Percentiles rank a stretch among this genome's conserved stretches.
Conservation (phyloP, 768 basidiomycete genomes). For the Termitomyces sp. region DNA sequence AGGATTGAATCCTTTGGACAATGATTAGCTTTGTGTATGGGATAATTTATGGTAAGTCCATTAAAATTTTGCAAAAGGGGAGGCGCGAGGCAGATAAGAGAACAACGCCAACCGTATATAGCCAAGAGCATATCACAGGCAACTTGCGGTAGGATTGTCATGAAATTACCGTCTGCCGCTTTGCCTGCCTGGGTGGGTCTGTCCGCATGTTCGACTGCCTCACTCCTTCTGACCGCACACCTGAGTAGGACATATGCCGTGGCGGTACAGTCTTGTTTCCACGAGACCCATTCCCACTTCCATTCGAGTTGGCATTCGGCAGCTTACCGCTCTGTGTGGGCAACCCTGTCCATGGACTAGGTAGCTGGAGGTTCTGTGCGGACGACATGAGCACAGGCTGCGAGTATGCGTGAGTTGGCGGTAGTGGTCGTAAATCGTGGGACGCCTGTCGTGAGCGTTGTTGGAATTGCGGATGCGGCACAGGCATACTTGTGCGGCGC, state of each 20-base stretch:
- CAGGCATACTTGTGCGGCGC: constrained; percentile 23
- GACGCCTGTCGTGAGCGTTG: constrained; percentile 13
- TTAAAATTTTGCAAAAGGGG: not conserved
- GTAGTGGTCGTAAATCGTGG: constrained; percentile 16
- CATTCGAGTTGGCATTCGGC: constrained; percentile 19
- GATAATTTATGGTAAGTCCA: constrained; percentile 10
- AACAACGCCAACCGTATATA: constrained; percentile 2
- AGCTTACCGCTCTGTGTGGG: constrained; percentile 33
- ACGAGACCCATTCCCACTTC: constrained; percentile 3
- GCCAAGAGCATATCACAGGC: not conserved
- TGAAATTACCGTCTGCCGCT: constrained; percentile 15
- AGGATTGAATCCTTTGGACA: not conserved
- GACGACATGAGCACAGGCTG: constrained; percentile 23
- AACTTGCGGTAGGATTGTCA: not conserved
- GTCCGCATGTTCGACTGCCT: constrained; percentile 12
- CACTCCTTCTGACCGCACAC: constrained; percentile 13
- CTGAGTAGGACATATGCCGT: constrained; percentile 14
- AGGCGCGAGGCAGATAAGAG: not conserved
- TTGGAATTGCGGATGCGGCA: constrained; percentile 11
- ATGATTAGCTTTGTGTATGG: constrained; percentile 5
- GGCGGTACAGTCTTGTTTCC: constrained; percentile 9
- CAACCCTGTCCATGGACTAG: constrained; percentile 44
- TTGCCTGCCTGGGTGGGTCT: constrained; percentile 14
- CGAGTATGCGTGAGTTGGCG: constrained; percentile 25
- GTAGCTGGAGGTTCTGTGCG: constrained; percentile 27